These are phyloP conservation scores for Xenoacremonium recifei DNA, from an alignment of 2,329 filamentous ascomycete genomes.

Conservation along the genomic window DNA sequence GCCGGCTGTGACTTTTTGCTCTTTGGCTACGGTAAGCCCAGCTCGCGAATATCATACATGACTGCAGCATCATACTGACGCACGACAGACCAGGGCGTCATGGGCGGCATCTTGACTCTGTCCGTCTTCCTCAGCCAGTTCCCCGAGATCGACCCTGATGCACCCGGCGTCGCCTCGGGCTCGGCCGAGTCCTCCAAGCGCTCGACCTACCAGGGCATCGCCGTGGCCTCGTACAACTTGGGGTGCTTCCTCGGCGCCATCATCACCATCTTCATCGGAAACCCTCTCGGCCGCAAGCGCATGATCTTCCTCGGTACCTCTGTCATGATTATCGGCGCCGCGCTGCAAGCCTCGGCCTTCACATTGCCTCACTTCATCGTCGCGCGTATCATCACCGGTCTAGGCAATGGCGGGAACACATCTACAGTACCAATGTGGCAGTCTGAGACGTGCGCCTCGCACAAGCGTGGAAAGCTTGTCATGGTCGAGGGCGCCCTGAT, in stretches of 20 bases:
- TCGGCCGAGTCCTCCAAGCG: conserved; percentile 36
- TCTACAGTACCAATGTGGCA: conserved; percentile 61
- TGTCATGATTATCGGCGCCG: conserved; percentile 57
- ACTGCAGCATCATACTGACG: background rate
- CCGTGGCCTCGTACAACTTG: conserved; percentile 57
- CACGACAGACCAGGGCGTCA: conserved; percentile 68
- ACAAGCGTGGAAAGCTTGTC: conserved; percentile 59
- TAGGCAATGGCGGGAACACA: conserved; percentile 56
- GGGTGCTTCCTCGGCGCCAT: conserved; percentile 64
- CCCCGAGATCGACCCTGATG: conserved; percentile 46
- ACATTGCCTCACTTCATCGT: conserved; percentile 54
- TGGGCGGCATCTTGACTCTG: conserved; percentile 72
- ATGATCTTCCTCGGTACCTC: conserved; percentile 60
- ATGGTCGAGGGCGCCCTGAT: conserved; percentile 61
- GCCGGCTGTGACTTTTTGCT: conserved; percentile 72
- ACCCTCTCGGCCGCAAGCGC: conserved; percentile 56
- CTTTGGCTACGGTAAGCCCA: conserved; percentile 50
- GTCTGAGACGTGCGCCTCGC: conserved; percentile 55
- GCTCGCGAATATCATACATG: conserved; percentile 11
- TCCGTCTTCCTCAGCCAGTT: conserved; percentile 58
- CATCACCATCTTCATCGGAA: conserved; percentile 65
- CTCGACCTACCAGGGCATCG: conserved; percentile 53
- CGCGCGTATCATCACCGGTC: conserved; percentile 57
- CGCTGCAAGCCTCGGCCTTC: conserved; percentile 57
- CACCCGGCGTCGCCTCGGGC: conserved; percentile 31